Evolutionary conservation across 1,284 basidiomycete species (phyloP).

Genomic region (Lentinula novae-zelandiae): DNA sequence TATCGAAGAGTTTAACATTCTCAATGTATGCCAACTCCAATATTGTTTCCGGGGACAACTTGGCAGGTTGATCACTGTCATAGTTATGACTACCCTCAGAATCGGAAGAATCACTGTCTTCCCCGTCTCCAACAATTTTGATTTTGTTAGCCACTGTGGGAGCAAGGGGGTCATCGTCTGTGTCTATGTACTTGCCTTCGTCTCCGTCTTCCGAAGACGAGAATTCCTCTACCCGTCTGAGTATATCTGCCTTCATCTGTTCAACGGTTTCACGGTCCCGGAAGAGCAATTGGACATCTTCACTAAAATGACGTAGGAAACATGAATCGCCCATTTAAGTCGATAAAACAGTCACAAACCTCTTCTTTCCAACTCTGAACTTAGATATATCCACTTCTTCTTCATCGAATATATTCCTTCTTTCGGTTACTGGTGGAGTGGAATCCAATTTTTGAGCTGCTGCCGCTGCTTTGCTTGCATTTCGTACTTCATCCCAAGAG

Average conservation of each 20-base stretch:
- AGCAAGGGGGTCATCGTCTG: conserved; percentile 46
- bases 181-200: conserved; percentile 21
- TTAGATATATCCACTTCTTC: conserved; percentile 60
- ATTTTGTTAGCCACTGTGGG: conserved; percentile 25
- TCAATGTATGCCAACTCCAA: conserved; percentile 75
- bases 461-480: not conserved
- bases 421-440: conserved; percentile 16
- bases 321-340: not conserved
- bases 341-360: conserved; percentile 32
- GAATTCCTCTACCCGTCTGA: conserved; percentile 71
- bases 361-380: conserved; percentile 69
- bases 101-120: conserved; percentile 61
- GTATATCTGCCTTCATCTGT: conserved; percentile 77
- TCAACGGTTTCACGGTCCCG: conserved; percentile 62
- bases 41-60: conserved; percentile 50
- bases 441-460: not conserved
- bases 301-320: conserved; percentile 28
- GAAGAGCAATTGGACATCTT: conserved; percentile 39
- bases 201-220: conserved; percentile 45
- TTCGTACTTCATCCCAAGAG: conserved; percentile 32
- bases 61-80: conserved; percentile 28
- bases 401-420: conserved; percentile 70
- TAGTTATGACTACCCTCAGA: conserved; percentile 42
- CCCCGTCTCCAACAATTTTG: conserved; percentile 56
- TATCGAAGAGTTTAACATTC: conserved; percentile 70